These are phyloP conservation scores for Fraxinus latifolia DNA, from an alignment of 305 asterid genomes.

Conservation along the genomic window DNA sequence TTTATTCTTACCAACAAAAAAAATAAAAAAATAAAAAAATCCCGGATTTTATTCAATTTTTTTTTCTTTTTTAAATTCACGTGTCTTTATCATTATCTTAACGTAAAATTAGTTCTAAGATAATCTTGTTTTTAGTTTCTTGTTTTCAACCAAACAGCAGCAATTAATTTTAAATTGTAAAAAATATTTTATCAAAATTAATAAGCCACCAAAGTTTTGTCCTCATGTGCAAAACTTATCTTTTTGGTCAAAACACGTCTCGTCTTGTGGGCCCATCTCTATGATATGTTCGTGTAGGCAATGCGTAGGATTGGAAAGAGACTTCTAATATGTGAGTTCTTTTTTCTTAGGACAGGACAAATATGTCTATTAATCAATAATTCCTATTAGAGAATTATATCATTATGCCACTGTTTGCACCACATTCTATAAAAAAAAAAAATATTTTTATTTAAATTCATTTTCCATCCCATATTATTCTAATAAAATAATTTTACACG, in stretches of 20 bases:
- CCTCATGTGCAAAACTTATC: not conserved
- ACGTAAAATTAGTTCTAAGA: not conserved
- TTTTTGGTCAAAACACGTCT: constrained; percentile 28
- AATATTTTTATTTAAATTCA: no score
- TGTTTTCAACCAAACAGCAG: constrained; percentile 28
- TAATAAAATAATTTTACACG: no score
- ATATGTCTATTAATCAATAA: not conserved
- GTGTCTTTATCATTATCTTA: constrained; percentile 12
- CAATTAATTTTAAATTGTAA: constrained; percentile 2
- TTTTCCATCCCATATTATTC: no score
- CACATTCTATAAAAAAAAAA: no score
- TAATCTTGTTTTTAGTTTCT: constrained; percentile 17
- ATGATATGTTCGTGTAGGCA: constrained; percentile 16
- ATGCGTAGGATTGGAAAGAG: constrained; percentile 23
- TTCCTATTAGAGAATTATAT: not conserved
- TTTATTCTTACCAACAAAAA: no score
- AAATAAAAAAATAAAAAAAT: no score
- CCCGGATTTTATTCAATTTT: not conserved
- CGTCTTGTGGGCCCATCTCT: constrained; percentile 23
- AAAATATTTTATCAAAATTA: not conserved
- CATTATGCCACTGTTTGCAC: no score
- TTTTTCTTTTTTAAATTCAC: not conserved
- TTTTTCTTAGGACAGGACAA: not conserved
- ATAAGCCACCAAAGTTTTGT: not conserved
- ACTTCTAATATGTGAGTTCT: not conserved